Evolutionary conservation across 1,284 basidiomycete genomes (phyloP), one percentile per base, ranked within the genome.

Genomic region (Kalmanozyma brasiliensis): DNA sequence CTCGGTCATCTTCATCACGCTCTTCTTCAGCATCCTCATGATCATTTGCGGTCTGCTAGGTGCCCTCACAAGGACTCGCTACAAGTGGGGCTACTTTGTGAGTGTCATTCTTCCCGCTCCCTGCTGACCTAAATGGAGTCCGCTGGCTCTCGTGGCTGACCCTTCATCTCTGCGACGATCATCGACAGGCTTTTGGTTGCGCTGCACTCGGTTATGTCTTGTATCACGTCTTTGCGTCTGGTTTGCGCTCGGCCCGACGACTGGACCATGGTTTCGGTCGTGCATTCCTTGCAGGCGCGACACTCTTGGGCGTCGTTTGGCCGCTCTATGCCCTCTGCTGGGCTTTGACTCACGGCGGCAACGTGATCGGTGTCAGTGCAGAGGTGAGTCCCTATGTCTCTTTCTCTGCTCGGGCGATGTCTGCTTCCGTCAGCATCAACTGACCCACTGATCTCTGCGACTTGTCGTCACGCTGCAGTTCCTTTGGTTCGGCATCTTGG

Each of bases 401-500:
- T 11, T 11, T 29, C 11, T 29, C 19, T 13, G 34, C 23, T 19
- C 22, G 8, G 9, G 9, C 26, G 7, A n/a, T 4, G 16, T 26
- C 8, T 41, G 23, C 24, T 23, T 8, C 14, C 23, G 13, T 43
- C 24, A 11, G 10, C n/a, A n/a, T n/a, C n/a, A n/a, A n/a, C n/a
- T n/a, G 32, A 49, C 49, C 22, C 24, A 26, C 77, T 81, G 0
- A 81, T 83, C 30, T 83, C 83, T 64, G 67, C 74, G 22, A 81
- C 42, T 4, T 22, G n/a, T 20, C 1, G 14, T 29, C 34, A 36
- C 9, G 9, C 29, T 26, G 22, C 47, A 85, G 73, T 82, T 84
- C 81, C 70, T 86, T 57, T 88, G 86, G 82, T 89, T 88, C 79
- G 88, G 87, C 9, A 32, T 80, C 23, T 83, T 89, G 60, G 88